Percentiles rank a stretch among this genome's conserved stretches.
Evolutionary conservation across 768 basidiomycete species (phyloP).

Genomic region (Tephrocybe rancida): DNA sequence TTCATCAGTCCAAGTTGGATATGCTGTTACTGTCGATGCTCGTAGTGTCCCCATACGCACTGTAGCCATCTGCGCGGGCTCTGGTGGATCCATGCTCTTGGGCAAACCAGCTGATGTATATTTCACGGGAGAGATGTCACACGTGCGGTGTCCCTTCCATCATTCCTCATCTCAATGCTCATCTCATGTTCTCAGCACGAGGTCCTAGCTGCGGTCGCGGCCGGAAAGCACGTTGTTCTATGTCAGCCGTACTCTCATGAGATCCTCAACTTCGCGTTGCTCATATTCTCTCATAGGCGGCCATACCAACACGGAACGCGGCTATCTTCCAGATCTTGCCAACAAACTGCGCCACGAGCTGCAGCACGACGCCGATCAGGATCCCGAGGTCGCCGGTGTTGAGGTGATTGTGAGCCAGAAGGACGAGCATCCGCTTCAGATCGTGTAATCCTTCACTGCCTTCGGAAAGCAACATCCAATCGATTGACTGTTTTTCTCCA

Average conservation of each 20-base stretch:
- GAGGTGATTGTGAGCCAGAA: conserved; percentile 72
- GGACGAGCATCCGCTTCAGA: conserved; percentile 72
- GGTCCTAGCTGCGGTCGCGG: conserved; percentile 70
- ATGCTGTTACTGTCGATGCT: conserved; percentile 18
- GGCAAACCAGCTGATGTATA: conserved; percentile 82
- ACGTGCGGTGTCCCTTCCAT: conserved; percentile 52
- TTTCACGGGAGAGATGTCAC: conserved; percentile 91
- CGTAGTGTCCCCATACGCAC: conserved; percentile 46
- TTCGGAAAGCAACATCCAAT: too few species aligned
- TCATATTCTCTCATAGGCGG: conserved; percentile 56
- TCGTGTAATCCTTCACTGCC: too few species aligned
- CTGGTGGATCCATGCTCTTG: conserved; percentile 76
- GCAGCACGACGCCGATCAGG: conserved; percentile 31
- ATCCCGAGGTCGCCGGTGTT: conserved; percentile 39
- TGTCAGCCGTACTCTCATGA: conserved; percentile 56
- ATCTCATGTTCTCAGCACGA: conserved; percentile 64
- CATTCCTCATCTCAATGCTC: neutral
- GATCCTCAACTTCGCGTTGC: conserved; percentile 17
- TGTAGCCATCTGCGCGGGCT: conserved; percentile 91
- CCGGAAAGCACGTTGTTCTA: conserved; percentile 76
- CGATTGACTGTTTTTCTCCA: too few species aligned
- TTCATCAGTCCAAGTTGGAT: conserved; percentile 61
- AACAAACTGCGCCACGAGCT: conserved; percentile 60
- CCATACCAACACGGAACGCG: conserved; percentile 95
- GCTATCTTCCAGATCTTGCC: conserved; percentile 81